Conservation (phyloP, 768 basidiomycete species). For the Pisolithus microcarpus region DNA sequence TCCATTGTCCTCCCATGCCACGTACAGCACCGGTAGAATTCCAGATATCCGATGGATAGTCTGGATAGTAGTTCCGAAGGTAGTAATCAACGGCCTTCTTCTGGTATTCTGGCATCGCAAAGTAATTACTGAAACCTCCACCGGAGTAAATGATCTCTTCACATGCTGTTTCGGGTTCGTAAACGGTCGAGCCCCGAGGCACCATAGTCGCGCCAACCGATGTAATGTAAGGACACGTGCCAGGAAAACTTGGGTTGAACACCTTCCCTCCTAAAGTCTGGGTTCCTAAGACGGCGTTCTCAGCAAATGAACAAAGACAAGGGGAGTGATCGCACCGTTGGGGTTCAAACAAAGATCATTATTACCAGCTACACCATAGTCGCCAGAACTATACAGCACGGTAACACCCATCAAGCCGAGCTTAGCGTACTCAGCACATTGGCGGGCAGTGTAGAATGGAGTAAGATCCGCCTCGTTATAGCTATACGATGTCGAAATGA, state of each 20-base stretch:
- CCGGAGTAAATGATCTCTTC: slow-evolving; percentile 24
- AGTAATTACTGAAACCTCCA: slow-evolving; percentile 36
- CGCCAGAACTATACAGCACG: slow-evolving; percentile 39
- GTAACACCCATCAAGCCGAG: slow-evolving; percentile 36
- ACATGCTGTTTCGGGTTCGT: slow-evolving; percentile 25
- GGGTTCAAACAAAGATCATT: slow-evolving; percentile 26
- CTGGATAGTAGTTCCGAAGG: slow-evolving; percentile 18
- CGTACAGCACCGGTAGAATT: slow-evolving; percentile 22
- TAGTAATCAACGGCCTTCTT: slow-evolving; percentile 20
- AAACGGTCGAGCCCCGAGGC: slow-evolving; percentile 26
- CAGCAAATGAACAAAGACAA: not conserved
- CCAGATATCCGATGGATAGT: slow-evolving; percentile 24
- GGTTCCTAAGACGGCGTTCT: slow-evolving; percentile 14
- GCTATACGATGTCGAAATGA: slow-evolving; percentile 37
- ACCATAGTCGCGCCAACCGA: slow-evolving; percentile 43
- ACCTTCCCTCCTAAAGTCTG: slow-evolving; percentile 17
- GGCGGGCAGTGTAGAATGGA: slow-evolving; percentile 31
- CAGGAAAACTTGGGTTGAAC: slow-evolving; percentile 40
- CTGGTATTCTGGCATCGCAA: slow-evolving; percentile 36
- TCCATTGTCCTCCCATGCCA: not conserved
- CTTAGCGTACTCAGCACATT: slow-evolving; percentile 42
- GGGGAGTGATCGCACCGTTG: slow-evolving; percentile 11
- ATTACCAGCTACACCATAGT: slow-evolving; percentile 37
- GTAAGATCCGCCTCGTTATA: slow-evolving; percentile 32
- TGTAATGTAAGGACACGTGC: slow-evolving; percentile 34